A percentile compares a stretch with the other conserved stretches of the same genome.
Conservation (phyloP, 2,329 filamentous ascomycete genomes). For the Aspergillus pseudotamarii region DNA sequence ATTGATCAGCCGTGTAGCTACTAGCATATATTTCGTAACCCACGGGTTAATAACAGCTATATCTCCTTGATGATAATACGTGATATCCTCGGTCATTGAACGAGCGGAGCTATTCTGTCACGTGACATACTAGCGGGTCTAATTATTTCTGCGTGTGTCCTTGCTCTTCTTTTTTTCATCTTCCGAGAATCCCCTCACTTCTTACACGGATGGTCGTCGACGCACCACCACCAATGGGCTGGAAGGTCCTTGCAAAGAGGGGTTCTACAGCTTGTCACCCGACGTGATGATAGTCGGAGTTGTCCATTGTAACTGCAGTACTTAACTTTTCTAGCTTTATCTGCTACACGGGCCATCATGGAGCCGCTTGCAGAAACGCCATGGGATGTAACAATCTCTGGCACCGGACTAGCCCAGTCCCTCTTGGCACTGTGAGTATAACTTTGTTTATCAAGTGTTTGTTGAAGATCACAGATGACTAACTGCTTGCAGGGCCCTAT, state of each 20-base stretch:
- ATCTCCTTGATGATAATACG: neutral
- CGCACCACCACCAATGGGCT: conserved; percentile 25
- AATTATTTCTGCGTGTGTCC: conserved; percentile 22
- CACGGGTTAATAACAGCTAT: neutral
- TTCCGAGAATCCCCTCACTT: conserved; percentile 13
- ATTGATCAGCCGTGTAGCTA: neutral
- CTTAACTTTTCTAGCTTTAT: conserved; percentile 23
- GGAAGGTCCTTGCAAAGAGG: conserved; percentile 14
- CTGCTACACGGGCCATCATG: conserved; percentile 52
- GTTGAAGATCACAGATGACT: conserved; percentile 50
- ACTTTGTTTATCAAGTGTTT: conserved; percentile 9
- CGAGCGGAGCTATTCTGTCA: conserved; percentile 15
- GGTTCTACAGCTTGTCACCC: conserved; percentile 19
- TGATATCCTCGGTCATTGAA: neutral
- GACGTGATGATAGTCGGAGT: conserved; percentile 27
- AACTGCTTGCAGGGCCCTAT: conserved; percentile 74
- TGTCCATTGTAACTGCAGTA: conserved; percentile 17
- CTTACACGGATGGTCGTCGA: conserved; percentile 14
- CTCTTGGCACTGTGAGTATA: conserved; percentile 71
- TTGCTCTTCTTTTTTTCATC: conserved; percentile 21
- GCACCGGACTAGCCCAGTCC: conserved; percentile 77
- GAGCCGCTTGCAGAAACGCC: conserved; percentile 72
- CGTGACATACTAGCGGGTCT: conserved; percentile 24
- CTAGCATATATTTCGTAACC: neutral
- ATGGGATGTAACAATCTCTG: conserved; percentile 80